Percentiles rank a stretch among this genome's conserved stretches.
phyloP scores from a whole-genome alignment of 2,329 filamentous ascomycete genomes.

The Cryoendolithus antarcticus region DNA sequence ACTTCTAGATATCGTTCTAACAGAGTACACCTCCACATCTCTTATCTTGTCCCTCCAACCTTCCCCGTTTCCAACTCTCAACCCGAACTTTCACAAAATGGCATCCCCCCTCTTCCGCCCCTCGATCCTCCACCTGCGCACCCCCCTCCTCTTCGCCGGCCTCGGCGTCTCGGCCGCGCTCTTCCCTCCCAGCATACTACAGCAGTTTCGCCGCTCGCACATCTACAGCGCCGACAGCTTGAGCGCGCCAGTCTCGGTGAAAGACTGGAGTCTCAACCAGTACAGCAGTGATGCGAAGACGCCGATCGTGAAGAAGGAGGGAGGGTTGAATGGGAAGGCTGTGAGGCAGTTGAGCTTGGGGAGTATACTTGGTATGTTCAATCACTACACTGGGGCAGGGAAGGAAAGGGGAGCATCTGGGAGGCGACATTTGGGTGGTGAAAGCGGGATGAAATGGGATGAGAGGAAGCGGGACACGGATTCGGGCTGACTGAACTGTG shows the following conservation, averaged over 20 bases:
- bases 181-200: conserved; percentile 14
- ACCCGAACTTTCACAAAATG: conserved; percentile 18
- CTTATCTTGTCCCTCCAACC: too few relatives aligned
- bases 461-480: not conserved
- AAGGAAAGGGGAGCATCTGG: too few relatives aligned
- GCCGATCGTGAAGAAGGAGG: conserved; percentile 25
- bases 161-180: conserved; percentile 12
- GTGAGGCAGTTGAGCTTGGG: conserved; percentile 35
- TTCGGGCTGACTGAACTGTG: not conserved
- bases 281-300: conserved; percentile 28
- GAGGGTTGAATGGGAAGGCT: conserved; percentile 28
- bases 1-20: too few relatives aligned
- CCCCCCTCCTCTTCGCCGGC: conserved; percentile 13
- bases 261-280: conserved; percentile 27
- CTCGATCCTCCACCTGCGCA: conserved; percentile 20
- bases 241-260: conserved; percentile 6
- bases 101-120: conserved; percentile 28
- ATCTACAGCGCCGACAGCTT: conserved; percentile 24
- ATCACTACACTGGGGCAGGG: too few relatives aligned
- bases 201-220: conserved; percentile 19
- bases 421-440: too few relatives aligned
- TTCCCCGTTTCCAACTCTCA: not conserved
- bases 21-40: too few relatives aligned
- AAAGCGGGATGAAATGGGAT: not conserved
- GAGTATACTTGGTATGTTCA: conserved; percentile 30